Base-by-base conservation (phyloP, 2,329 filamentous ascomycete genomes). In the Penicillium sp. region DNA sequence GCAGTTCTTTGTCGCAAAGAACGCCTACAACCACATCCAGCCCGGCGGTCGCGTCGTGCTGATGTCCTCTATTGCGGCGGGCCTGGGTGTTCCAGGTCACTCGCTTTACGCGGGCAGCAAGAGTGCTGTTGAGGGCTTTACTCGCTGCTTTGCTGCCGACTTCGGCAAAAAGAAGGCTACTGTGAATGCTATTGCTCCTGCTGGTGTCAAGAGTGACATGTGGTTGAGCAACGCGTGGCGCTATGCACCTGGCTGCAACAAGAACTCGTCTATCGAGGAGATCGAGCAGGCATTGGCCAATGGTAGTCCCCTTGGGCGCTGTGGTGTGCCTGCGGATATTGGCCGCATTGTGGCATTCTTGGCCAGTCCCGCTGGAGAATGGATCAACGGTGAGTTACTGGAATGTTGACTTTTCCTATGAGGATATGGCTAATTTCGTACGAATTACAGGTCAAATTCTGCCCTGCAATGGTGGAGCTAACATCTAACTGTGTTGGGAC, bases 81-180 rank as follows among this genome's bases (percentile, higher is more conserved):
- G 74, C 53, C 81, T 84, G 70, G 86, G 82, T 45, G 86, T 91
- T 16, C 85, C 85, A 57, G 83, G 85, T 67, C 88, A 91, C 70
- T 80, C 85, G 13, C 79, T 91, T 44, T 91, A 91, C 79, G 88
- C 87, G 19, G 87, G 84, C 13, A 84, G 80, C 71, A 91, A 91
- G 79, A 88, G 87, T 63, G 84, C 88, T 35, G 86, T 91, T 57
- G 88, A 90, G 74, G 87, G 86, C 10, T 89, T 91, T 73, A 86
- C 88, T 62, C 86, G 88, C 70, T 85, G 82, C 63, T 88, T 91
- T 74, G 86, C 88, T 5, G 86, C 81, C 68, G 86, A 89, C 76
- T 84, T 82, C 61, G 84, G 86, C 50, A 81, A 86, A 75, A 81
- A 84, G 58, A 53, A 57, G 26, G 65, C 61, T 60, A 69, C 66